Conservation (phyloP, 139 green algal genomes). For the Chlamydomonas sphaeroides region DNA sequence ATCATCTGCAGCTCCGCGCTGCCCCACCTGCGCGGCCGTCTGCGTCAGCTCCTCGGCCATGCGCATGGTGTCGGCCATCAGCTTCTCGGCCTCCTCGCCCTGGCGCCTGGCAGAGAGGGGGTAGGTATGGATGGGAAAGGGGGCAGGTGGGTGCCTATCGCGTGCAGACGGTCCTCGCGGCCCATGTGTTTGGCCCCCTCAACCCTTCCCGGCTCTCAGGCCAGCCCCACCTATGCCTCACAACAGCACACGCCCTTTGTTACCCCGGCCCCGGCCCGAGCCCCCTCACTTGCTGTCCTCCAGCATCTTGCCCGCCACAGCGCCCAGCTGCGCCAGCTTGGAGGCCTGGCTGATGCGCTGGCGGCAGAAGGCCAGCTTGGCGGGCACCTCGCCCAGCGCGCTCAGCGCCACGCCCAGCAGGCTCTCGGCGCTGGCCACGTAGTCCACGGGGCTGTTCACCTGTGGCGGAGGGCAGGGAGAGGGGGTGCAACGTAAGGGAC, state of each 20-base stretch:
- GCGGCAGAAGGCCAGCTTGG: conserved; percentile 51
- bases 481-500: not conserved
- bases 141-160: no score
- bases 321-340: conserved; percentile 51
- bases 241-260: no score
- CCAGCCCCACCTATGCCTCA: no score
- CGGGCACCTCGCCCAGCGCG: conserved; percentile 46
- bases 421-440: conserved; percentile 34
- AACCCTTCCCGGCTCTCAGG: no score
- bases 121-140: no score
- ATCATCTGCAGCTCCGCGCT: no score
- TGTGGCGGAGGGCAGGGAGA: not conserved
- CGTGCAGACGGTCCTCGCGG: no score
- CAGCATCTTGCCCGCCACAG: conserved; percentile 8
- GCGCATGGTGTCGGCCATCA: conserved; percentile 42
- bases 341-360: conserved; percentile 50
- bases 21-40: not conserved
- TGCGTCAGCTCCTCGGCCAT: conserved; percentile 36
- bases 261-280: not conserved
- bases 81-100: conserved; percentile 37
- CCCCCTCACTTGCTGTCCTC: conserved; percentile 33
- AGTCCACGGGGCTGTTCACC: conserved; percentile 26
- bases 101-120: conserved; percentile 3
- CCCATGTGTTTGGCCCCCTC: no score
- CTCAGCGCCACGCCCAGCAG: conserved; percentile 47